These are phyloP conservation scores for Lachancea kluyveri DNA, from an alignment of 805 yeast genomes.

Conservation along the genomic window DNA sequence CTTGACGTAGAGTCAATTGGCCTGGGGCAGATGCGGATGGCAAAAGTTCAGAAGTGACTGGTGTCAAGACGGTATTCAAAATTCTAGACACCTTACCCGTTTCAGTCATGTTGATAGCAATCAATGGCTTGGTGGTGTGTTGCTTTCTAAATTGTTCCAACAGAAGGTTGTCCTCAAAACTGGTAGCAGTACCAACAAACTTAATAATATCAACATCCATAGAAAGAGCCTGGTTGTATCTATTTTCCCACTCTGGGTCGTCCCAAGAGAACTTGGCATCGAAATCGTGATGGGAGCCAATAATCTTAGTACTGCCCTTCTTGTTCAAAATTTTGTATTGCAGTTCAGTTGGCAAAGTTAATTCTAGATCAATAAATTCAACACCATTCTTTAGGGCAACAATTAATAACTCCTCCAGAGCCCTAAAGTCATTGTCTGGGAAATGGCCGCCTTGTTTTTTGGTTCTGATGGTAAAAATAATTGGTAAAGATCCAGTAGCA, in stretches of 20 bases:
- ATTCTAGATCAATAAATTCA: slow-evolving; percentile 74
- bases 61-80: slow-evolving; percentile 69
- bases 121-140: slow-evolving; percentile 54
- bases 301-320: slow-evolving; percentile 60
- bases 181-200: slow-evolving; percentile 72
- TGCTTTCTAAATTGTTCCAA: slow-evolving; percentile 62
- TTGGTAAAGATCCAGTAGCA: slow-evolving; percentile 57
- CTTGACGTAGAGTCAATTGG: slow-evolving; percentile 59
- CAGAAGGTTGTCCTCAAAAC: slow-evolving; percentile 58
- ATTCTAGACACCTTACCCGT: slow-evolving; percentile 76
- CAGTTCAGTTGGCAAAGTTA: slow-evolving; percentile 55
- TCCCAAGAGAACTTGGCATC: slow-evolving; percentile 59
- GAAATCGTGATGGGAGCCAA: slow-evolving; percentile 80
- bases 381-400: slow-evolving; percentile 74
- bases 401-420: slow-evolving; percentile 44
- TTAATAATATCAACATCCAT: slow-evolving; percentile 70
- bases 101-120: slow-evolving; percentile 78
- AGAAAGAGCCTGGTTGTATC: slow-evolving; percentile 59
- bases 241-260: slow-evolving; percentile 65
- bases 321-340: slow-evolving; percentile 44
- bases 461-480: slow-evolving; percentile 76
- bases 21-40: slow-evolving; percentile 78
- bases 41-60: slow-evolving; percentile 68
- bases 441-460: slow-evolving; percentile 76
- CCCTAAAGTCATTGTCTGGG: slow-evolving; percentile 48